Conservation (phyloP, 2,329 filamentous ascomycete genomes). For the Fusarium aywerte region DNA sequence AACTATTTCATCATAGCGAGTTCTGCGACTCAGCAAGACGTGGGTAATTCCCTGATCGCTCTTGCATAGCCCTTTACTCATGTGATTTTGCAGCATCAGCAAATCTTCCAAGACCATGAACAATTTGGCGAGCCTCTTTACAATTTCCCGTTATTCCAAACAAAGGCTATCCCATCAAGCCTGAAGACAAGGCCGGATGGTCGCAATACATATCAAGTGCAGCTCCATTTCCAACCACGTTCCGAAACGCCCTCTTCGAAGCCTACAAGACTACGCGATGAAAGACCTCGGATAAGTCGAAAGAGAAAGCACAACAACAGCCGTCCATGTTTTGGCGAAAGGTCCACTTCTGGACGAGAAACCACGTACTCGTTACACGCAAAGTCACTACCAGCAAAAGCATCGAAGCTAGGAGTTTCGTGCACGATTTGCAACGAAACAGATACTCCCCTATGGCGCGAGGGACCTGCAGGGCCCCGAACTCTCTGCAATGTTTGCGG, state of each 20-base stretch:
- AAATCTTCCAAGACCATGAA: background rate
- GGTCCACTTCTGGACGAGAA: background rate
- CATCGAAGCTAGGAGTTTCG: background rate
- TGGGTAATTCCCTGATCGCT: background rate
- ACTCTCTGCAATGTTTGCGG: constrained; percentile 27
- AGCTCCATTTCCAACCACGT: background rate
- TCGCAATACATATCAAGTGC: background rate
- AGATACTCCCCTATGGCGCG: constrained; percentile 19
- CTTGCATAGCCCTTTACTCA: background rate
- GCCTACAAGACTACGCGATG: rapidly evolving
- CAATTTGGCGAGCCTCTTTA: constrained; percentile 16
- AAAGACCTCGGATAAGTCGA: background rate
- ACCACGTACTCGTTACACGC: background rate
- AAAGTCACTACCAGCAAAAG: background rate
- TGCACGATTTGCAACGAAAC: constrained; percentile 1
- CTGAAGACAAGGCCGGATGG: background rate
- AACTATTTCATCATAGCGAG: background rate
- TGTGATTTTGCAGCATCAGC: background rate
- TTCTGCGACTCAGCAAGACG: constrained; percentile 4
- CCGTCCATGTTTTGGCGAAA: background rate
- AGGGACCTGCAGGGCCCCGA: background rate
- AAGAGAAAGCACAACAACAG: background rate
- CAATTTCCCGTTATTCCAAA: constrained; percentile 16
- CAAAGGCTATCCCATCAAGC: background rate
- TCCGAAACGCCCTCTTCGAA: background rate